A percentile compares a stretch with the other conserved stretches of the same genome.
phyloP scores from a whole-genome alignment of 2,329 filamentous ascomycete genomes.

The Arthrobotrys sphaeroides region DNA sequence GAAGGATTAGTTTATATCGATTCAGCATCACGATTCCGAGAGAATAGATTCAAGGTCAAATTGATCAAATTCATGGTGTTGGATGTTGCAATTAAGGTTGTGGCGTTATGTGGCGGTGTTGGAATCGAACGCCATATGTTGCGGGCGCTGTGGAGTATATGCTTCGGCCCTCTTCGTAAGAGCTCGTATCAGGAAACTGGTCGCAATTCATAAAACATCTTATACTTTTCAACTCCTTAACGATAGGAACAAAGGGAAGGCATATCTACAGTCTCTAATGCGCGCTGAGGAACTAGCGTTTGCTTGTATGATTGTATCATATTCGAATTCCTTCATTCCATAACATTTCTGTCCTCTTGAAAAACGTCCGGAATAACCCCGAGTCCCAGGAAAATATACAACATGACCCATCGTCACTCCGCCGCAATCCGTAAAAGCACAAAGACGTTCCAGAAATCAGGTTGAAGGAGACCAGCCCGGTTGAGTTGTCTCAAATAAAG shows the following conservation, averaged over 20 bases:
- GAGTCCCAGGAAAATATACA: constrained; percentile 44
- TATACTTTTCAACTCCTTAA: constrained; percentile 20
- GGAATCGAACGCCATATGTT: no score
- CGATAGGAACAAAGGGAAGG: neutral
- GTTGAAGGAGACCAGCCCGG: constrained; percentile 21
- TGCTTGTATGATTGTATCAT: constrained; percentile 22
- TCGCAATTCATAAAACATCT: neutral
- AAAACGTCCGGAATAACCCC: constrained; percentile 28
- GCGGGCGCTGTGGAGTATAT: no score
- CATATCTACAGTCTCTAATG: neutral
- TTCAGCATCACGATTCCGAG: neutral
- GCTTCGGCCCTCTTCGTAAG: neutral
- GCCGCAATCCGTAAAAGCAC: constrained; percentile 19
- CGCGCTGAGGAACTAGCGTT: neutral
- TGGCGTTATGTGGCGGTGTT: constrained; percentile 22
- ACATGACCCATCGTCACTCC: constrained; percentile 30
- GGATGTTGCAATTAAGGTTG: constrained; percentile 1
- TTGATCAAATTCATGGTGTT: neutral
- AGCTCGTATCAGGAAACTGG: neutral
- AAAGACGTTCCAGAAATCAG: constrained; percentile 28
- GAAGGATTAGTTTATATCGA: neutral
- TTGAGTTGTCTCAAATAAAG: constrained; percentile 13
- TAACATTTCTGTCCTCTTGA: constrained; percentile 14
- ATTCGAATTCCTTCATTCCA: constrained; percentile 44
- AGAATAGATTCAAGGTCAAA: neutral